Evolutionary conservation across 2,329 filamentous ascomycete genomes (phyloP), one percentile per base, ranked within the genome.

Genomic region (Calonectria montana): DNA sequence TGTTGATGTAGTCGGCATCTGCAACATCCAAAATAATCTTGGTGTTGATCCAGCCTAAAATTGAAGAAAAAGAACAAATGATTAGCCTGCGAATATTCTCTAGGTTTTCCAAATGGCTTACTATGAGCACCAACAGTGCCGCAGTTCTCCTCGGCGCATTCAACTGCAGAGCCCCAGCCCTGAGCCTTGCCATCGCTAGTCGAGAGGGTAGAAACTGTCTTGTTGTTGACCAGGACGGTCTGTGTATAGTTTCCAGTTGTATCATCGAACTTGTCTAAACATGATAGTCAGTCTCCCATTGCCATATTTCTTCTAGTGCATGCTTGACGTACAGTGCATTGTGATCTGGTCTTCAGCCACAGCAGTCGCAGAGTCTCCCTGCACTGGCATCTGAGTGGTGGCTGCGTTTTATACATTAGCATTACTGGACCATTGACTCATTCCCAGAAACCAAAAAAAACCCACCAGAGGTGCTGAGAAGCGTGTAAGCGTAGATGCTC

Each of bases 61-160:
- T 27, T 16, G 10, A 21, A 39, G 10, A 15, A 31, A 13, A 18
- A 8, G 4, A 31, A 8, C 13, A 7, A 3, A 21, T 0, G 1
- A 3, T 16, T 6, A 23, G 68, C 66, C 13, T 63, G 48, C 21
- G 53, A 5, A 47, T 2, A 23, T 10, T 9, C 8, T 18, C 31
- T 3, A 25, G 0, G 10, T 12, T 35, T 35, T 13, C 0, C 1
- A 4, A 2, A 2, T 3, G 16, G 62, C 76, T 67, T 73, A 77
- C 76, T 67, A 27, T 77, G 74, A 45, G 76, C 76, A 35, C 64
- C 64, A 23, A 80, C 66, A 2, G 74, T 78, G 75, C 94, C 94
- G 87, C 94, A 96, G 86, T 94, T 92, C 83, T 96, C 93, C 81
- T 91, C 92, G 67, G 92, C 94, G 81, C 90, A 91, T 80, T 93